Base-by-base conservation (phyloP, 2,329 filamentous ascomycete species). In the Zarea fungicola region DNA sequence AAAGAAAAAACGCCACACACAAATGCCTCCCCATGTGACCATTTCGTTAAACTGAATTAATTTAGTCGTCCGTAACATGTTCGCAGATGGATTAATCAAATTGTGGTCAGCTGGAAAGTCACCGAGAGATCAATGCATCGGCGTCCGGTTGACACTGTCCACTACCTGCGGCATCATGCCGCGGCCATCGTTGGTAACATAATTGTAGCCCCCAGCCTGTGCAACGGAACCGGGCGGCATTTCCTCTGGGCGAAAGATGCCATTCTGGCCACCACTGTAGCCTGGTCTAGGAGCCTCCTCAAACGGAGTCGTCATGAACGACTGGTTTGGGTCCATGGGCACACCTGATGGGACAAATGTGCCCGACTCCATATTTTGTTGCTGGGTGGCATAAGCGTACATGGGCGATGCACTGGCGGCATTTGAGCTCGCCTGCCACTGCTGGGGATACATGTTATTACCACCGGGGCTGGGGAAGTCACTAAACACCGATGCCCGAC, bases 351-450 rank as follows among this genome's bases (percentile, higher is more conserved):
- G 59, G 18, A 65, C 60, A 51, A 65, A 69, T 1, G 65, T 54
- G 2, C 63, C 48, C 26, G 61, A 55, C 26, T 63, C 54, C 13
- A 63, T 44, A 10, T 61, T 59, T 5, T 63, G 53, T 19, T 68
- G 66, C 45, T 75, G 69, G 6, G 67, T 58, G 13, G 68, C 64
- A 44, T 74, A 77, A 1, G 72, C 58, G 54, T 78, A 79, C 52
- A 78, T 61, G 1, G 72, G 55, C 1, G 72, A 60, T 3, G 66
- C 66, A 29, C 60, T 67, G 0, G 74, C 62, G 0, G 69, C 65
- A 1, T 68, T 65, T 3, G 74, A 72, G 13, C 61, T 61, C 19
- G 70, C 62, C 52, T 71, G 72, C 75, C 74, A 78, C 9, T 65
- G 58, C 23, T 66, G 66, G 6, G 63, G 53, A 55, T 77, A 77